phyloP scores from a whole-genome alignment of 2,329 filamentous ascomycete genomes.

The Lasiodiplodia sp. region DNA sequence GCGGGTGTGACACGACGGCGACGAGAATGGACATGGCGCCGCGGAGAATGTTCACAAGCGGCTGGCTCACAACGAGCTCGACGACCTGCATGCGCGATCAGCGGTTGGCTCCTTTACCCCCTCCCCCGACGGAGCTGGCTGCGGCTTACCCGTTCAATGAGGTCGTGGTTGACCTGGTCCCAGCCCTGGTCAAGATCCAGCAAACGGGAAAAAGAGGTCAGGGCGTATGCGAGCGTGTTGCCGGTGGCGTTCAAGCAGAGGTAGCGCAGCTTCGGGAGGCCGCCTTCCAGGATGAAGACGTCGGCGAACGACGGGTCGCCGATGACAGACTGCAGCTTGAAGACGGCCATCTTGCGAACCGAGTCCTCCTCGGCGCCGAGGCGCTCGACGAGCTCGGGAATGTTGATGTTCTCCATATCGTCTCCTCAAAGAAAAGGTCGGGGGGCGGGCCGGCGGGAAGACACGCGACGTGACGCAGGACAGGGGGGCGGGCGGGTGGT shows the following conservation, averaged over 20 bases:
- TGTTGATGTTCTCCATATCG: slow-evolving; percentile 62
- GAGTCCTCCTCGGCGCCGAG: slow-evolving; percentile 78
- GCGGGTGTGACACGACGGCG: slow-evolving; percentile 87
- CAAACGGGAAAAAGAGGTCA: slow-evolving; percentile 85
- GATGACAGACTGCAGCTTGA: slow-evolving; percentile 95
- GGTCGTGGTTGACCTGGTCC: slow-evolving; percentile 81
- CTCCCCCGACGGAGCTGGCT: neutral
- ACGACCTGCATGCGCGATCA: slow-evolving; percentile 66
- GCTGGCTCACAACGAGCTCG: slow-evolving; percentile 91
- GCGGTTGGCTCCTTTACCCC: neutral
- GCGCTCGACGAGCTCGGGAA: slow-evolving; percentile 65
- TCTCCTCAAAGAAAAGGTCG: neutral
- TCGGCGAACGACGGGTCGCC: slow-evolving; percentile 97
- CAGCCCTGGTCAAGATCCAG: slow-evolving; percentile 98
- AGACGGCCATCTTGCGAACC: slow-evolving; percentile 96
- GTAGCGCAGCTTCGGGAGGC: slow-evolving; percentile 79
- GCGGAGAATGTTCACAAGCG: slow-evolving; percentile 94
- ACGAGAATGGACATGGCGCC: slow-evolving; percentile 97
- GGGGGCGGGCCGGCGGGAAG: slow-evolving; percentile 7
- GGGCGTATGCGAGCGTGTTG: slow-evolving; percentile 93
- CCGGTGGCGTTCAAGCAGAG: slow-evolving; percentile 85
- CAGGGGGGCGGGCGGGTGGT: slow-evolving; percentile 11
- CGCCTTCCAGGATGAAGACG: slow-evolving; percentile 90
- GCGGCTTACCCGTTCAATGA: slow-evolving; percentile 66
- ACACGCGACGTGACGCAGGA: slow-evolving; percentile 27